Conservation (phyloP, 306 rosid genomes). For the Crataegus laevigata region DNA sequence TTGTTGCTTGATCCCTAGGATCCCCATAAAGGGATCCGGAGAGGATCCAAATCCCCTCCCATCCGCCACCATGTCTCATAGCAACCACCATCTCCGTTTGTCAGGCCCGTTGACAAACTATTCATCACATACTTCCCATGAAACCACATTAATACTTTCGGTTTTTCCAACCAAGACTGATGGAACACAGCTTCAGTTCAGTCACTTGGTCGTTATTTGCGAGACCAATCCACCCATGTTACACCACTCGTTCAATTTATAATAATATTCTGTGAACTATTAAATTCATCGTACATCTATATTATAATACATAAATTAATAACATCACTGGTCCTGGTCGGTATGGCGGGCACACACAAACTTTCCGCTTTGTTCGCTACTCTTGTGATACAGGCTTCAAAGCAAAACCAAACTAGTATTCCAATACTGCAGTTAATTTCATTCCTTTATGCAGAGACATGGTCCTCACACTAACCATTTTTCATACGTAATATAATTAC, state of each 20-base stretch:
- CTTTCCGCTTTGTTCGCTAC: neutral
- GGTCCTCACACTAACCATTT: conserved; percentile 30
- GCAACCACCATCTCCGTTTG: too few species aligned
- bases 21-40: too few species aligned
- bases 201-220: neutral
- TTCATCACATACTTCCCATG: too few species aligned
- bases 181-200: neutral
- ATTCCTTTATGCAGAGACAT: neutral
- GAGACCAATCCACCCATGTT: neutral
- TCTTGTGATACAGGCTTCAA: neutral
- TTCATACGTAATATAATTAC: conserved; percentile 31
- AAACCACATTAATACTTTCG: too few species aligned
- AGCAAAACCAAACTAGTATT: conserved; percentile 15
- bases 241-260: neutral
- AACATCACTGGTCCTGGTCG: neutral
- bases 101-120: neutral
- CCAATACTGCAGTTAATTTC: neutral
- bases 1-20: too few species aligned
- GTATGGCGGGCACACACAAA: neutral
- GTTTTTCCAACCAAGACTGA: too few species aligned
- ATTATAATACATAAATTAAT: neutral
- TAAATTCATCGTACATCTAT: neutral
- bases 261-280: too few species aligned
- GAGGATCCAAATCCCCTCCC: too few species aligned
- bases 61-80: too few species aligned